Base-by-base conservation (phyloP, 192 early-diverging fungal genomes). In the Backusella liffmaniae region DNA sequence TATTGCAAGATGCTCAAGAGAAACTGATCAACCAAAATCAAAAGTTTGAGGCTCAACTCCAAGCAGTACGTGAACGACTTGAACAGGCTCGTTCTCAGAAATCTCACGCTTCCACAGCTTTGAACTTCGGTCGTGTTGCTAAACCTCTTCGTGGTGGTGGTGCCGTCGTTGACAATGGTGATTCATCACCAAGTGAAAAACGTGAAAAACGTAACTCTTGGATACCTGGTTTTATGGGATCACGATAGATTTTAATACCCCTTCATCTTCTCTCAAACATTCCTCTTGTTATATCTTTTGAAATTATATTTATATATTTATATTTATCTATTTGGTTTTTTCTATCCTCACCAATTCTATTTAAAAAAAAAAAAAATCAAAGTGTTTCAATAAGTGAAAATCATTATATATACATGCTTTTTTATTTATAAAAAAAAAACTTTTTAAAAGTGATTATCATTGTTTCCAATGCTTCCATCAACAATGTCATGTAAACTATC, bases 101-200 rank as follows among this genome's bases (percentile, higher is more conserved):
- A 71, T 74, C 75, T 41, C 77, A 79, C n/a, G 78, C 62, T 46
- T 72, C 83, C 18, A 78, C 81, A 72, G 74, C 74, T 26, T 62
- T 85, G 15, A 62, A 71, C 26, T 79, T 84, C 71, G 75, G 81
- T 75, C 59, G 83, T 56, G 95, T 99, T 72, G 95, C 96, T 75
- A 97, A 97, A 86, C 97, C 96, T 68, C 81, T 99, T 77, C 90
- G 95, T 65, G 97, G 97, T 42, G 94, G 96, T 15, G 77, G 77
- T 39, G 73, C 51, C 9, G 73, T 56, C 5, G 46, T 70, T 44
- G 73, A 69, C 30, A 73, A 79, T 36, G 66, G 37, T 36, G 68
- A 76, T 8, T 68, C 46, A 5, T 81, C 80, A 36, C 80, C 80
- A 29, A 73, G 35, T 62, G 75, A 76, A 35, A 79, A 74, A 36